Conservation (phyloP, 345 rosid species). For the Eucalyptus curtisii region DNA sequence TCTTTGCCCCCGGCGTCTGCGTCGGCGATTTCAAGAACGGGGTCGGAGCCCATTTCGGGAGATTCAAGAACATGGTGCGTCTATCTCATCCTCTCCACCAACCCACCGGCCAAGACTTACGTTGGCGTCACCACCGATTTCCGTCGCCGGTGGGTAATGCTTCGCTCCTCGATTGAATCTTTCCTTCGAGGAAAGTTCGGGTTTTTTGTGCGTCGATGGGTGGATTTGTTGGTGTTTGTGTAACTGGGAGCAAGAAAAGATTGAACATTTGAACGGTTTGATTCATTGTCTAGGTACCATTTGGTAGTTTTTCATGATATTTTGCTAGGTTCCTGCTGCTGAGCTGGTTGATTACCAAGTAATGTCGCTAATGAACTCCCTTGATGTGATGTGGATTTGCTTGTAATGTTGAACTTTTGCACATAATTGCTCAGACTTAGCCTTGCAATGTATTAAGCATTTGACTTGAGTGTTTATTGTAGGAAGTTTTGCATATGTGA, state of each 20-base stretch:
- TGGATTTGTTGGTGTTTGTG: background rate
- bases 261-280: background rate
- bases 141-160: conserved; percentile 44
- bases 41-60: background rate
- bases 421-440: background rate
- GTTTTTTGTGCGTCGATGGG: background rate
- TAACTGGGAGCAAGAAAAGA: background rate
- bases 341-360: background rate
- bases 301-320: background rate
- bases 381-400: background rate
- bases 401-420: background rate
- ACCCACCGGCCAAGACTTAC: conserved; percentile 62
- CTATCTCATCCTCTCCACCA: conserved; percentile 71
- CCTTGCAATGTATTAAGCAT: background rate
- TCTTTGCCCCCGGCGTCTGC: background rate
- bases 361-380: background rate
- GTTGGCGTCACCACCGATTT: conserved; percentile 74
- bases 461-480: background rate
- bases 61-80: conserved; percentile 45
- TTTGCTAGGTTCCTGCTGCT: background rate
- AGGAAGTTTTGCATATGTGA: background rate
- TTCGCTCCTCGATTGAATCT: background rate
- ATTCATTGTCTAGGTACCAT: background rate
- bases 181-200: background rate
- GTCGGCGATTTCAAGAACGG: background rate